These are phyloP conservation scores for Selenicereus undatus DNA, from an alignment of 148 eudicot genomes.

Conservation along the genomic window DNA sequence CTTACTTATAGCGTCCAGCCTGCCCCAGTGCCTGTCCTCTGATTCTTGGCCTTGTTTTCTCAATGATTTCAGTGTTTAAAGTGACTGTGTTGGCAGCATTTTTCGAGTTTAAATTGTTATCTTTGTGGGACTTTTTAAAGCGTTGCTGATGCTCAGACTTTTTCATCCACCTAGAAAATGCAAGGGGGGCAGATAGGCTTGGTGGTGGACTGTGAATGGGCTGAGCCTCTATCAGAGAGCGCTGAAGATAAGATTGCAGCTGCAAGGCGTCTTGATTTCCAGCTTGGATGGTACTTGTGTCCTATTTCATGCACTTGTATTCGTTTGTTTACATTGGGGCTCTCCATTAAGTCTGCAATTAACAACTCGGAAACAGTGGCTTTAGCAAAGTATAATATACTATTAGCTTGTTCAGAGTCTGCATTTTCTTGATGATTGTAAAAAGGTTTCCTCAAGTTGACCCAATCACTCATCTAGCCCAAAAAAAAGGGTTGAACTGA, in stretches of 20 bases:
- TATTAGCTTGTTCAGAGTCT: background rate
- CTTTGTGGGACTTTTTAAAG: background rate
- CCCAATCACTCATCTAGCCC: background rate
- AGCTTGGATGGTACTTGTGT: slow-evolving; percentile 67
- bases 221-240: slow-evolving; percentile 64
- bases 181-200: slow-evolving; percentile 80
- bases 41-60: background rate
- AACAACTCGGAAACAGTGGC: background rate
- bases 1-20: too few species aligned
- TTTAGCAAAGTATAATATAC: background rate
- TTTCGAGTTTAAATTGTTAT: background rate
- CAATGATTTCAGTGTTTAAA: background rate
- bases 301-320: slow-evolving; percentile 6
- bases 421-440: background rate
- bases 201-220: slow-evolving; percentile 84
- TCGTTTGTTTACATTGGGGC: background rate
- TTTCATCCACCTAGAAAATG: slow-evolving; percentile 34
- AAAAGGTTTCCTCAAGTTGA: too few species aligned
- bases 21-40: background rate
- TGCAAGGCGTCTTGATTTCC: slow-evolving; percentile 74
- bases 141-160: background rate
- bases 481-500: background rate
- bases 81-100: background rate
- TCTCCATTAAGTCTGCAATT: slow-evolving; percentile 3
- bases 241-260: slow-evolving; percentile 68